A percentile compares a stretch with the other conserved stretches of the same genome.
These are phyloP conservation scores for Eucalyptus sp. DNA, from an alignment of 345 rosid species.

Conservation along the genomic window DNA sequence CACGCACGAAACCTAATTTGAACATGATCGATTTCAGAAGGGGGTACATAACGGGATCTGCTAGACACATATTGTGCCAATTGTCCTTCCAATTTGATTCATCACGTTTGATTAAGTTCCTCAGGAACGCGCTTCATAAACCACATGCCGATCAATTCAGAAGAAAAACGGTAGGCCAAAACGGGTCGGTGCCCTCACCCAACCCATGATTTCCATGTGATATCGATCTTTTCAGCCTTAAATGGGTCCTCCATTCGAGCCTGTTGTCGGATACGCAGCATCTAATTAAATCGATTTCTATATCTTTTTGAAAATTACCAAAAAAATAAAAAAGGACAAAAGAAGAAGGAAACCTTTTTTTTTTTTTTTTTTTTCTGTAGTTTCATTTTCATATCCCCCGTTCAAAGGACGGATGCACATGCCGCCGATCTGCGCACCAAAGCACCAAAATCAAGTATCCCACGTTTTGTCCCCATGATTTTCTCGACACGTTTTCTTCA, in stretches of 20 bases:
- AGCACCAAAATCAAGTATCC: not conserved
- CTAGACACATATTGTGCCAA: not conserved
- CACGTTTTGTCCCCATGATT: not conserved
- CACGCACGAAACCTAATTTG: not conserved
- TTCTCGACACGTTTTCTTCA: not conserved
- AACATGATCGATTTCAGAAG: rapidly evolving
- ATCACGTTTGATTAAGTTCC: not conserved
- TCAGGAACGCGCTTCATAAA: not conserved
- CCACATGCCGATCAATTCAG: not conserved
- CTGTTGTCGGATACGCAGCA: not conserved
- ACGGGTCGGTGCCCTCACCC: not conserved
- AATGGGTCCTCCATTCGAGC: not conserved
- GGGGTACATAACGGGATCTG: not conserved
- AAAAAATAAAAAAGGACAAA: not conserved
- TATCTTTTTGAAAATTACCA: not conserved
- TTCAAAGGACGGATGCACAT: not conserved
- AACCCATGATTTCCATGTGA: not conserved
- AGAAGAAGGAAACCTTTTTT: not conserved
- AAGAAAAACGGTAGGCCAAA: not conserved
- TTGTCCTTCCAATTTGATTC: not conserved
- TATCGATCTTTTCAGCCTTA: not conserved
- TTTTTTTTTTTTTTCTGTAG: not conserved
- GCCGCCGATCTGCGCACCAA: not conserved
- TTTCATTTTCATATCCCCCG: not conserved
- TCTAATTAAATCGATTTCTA: not conserved